These are phyloP conservation scores for Steccherinum ochraceum DNA, from an alignment of 768 basidiomycete genomes.

Conservation along the genomic window DNA sequence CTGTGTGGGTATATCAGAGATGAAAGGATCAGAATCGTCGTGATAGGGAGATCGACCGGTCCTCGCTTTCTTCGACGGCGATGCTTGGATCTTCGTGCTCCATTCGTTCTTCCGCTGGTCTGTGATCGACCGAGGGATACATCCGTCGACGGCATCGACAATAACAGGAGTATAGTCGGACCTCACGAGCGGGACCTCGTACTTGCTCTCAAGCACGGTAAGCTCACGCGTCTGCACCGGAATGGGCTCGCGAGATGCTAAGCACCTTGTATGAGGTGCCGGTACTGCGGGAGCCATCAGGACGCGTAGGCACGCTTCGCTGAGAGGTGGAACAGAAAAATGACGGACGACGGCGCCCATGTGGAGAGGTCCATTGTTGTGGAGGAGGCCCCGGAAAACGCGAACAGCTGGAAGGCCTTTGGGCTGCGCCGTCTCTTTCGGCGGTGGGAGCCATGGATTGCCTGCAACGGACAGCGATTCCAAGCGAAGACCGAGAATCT, in stretches of 20 bases:
- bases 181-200: conserved; percentile 27
- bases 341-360: neutral
- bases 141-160: conserved; percentile 19
- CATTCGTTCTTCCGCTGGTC: conserved; percentile 5
- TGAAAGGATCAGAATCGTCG: too few species aligned
- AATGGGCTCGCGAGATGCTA: neutral
- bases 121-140: conserved; percentile 23
- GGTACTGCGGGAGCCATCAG: neutral
- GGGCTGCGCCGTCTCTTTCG: too few species aligned
- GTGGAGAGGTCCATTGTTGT: neutral
- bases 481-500: conserved; percentile 42
- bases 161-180: conserved; percentile 19
- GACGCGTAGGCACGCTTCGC: neutral
- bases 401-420: too few species aligned
- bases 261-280: neutral
- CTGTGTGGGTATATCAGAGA: too few species aligned
- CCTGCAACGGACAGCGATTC: conserved; percentile 25
- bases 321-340: neutral
- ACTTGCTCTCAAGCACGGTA: conserved; percentile 15
- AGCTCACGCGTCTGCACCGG: neutral
- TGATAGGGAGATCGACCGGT: neutral
- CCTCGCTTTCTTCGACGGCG: conserved; percentile 12
- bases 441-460: conserved; percentile 51
- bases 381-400: too few species aligned
- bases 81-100: conserved; percentile 10